Conservation (phyloP, 495 filamentous ascomycete genomes). For the Podospora australis region DNA sequence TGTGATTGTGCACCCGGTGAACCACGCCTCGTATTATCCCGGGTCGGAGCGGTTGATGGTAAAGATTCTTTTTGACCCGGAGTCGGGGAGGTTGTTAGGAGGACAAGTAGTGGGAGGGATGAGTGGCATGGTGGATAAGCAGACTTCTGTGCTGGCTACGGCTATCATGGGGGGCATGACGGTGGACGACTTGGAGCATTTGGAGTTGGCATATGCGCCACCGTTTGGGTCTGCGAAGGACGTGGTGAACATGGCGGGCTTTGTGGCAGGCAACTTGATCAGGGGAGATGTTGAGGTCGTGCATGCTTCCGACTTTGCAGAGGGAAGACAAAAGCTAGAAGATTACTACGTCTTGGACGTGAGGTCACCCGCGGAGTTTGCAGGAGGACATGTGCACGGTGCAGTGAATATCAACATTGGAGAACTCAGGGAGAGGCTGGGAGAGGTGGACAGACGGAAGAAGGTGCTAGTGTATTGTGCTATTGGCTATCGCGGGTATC, state of each 20-base stretch:
- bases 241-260: conserved; percentile 31
- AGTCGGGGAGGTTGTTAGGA: conserved; percentile 20
- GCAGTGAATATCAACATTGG: conserved; percentile 21
- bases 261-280: conserved; percentile 23
- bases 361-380: conserved; percentile 18
- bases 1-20: conserved; percentile 29
- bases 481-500: conserved; percentile 25
- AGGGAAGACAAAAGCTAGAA: conserved; percentile 2
- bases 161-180: conserved; percentile 26
- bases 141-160: conserved; percentile 26
- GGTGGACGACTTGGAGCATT: conserved; percentile 28
- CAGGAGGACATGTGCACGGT: conserved; percentile 13
- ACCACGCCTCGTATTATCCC: conserved; percentile 31
- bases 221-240: conserved; percentile 30
- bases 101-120: conserved; percentile 21
- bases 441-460: conserved; percentile 13
- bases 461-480: conserved; percentile 19
- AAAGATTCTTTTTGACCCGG: conserved; percentile 18
- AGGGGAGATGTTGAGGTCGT: conserved; percentile 24
- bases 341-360: conserved; percentile 23
- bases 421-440: conserved; percentile 13
- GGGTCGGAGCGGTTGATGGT: conserved; percentile 21
- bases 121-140: conserved; percentile 22
- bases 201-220: conserved; percentile 28
- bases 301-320: conserved; percentile 21